Evolutionary conservation across 2,329 filamentous ascomycete genomes (phyloP), one percentile per base, ranked within the genome.

Genomic region (Grosmannia serpens): DNA sequence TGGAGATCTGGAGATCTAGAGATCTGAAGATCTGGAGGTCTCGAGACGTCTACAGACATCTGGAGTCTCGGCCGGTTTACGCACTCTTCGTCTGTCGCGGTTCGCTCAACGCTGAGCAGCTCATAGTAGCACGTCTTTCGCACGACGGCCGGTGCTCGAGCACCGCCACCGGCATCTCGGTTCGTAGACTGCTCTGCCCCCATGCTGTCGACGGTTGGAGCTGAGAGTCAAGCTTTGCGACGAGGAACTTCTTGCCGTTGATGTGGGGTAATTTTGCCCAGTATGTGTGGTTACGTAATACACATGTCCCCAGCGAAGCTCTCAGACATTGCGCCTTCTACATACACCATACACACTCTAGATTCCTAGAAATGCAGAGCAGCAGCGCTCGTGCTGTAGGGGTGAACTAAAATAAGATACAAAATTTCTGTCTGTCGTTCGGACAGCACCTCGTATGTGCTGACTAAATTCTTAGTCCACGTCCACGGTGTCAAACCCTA

Each of bases 91-190:
- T 91, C 87, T 7, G 84, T 84, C 38, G 90, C 91, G 61, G 81
- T 77, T 60, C 83, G 79, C 62, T 88, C 82, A 20, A 96, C 76
- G 7, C 80, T 84, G 6, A 97, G 80, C 41, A 96, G 78, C 65
- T 94, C 87, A 73, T 97, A 97, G 72, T 92, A 92, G 70, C 87
- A 89, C 41, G 82, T 87, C 73, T 89, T 91, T 55, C 71, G 68
- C 54, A 66, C 61, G 9, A 64, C 57, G 41, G 64, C 60, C 29
- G 64, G 59, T n/a, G 66, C 57, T 44, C 58, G 61, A 31, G 55
- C 62, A 35, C 67, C 64, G 38, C 55, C 62, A 33, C 67, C 64
- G 29, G 68, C 66, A 10, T 44, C 47, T 58, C 69, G 69, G 55
- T 66, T 67, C 8, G 77, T 74, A 22, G 81, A 84, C 68, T 83